Evolutionary conservation across 495 filamentous ascomycete species (phyloP), one percentile per base, ranked within the genome.

Genomic region (Pyrenopolyporus hunteri): DNA sequence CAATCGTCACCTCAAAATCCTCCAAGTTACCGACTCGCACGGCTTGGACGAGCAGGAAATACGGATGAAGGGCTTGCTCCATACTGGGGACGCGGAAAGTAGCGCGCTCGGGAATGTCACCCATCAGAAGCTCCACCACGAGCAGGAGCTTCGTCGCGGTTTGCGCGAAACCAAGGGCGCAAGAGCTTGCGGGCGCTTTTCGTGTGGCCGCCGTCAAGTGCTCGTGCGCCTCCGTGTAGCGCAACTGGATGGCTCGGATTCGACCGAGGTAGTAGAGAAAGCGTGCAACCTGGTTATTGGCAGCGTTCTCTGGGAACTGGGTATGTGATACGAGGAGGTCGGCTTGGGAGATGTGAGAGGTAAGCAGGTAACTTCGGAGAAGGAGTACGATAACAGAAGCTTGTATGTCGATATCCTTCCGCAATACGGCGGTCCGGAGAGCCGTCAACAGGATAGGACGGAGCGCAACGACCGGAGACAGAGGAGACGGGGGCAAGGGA

Each of bases 121-220:
- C 94, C 95, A 98, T 98, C 37, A 98, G 81, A 54, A 98, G 80
- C 76, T 98, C 94, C 6, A 98, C 95, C 7, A 98, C 92, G 5
- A 97, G 85, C 57, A 97, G 76, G 29, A 98, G 82, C 79, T 98
- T 98, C 64, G 90, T 94, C 7, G 95, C 91, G 29, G 92, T 91
- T 69, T 96, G 94, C 64, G 95, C 91, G 76, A 98, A 98, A 1
- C 94, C 94, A 37, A 91, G 84, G 4, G 94, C 94, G 61, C 89
- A 89, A 44, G 87, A 82, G 67, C 89, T 96, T 49, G 93, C 89
- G 2, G 94, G 95, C 1, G 94, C 92, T 73, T 98, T 98, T 43
- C 94, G 87, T 23, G 92, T 97, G 23, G 94, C 94, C 20, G 90
- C 89, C 13, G 89, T 91, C 50, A 98, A 78, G 71, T 97, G 90